Evolutionary conservation across 139 green algal genomes (phyloP).

Genomic region (Micractinium sp.): DNA sequence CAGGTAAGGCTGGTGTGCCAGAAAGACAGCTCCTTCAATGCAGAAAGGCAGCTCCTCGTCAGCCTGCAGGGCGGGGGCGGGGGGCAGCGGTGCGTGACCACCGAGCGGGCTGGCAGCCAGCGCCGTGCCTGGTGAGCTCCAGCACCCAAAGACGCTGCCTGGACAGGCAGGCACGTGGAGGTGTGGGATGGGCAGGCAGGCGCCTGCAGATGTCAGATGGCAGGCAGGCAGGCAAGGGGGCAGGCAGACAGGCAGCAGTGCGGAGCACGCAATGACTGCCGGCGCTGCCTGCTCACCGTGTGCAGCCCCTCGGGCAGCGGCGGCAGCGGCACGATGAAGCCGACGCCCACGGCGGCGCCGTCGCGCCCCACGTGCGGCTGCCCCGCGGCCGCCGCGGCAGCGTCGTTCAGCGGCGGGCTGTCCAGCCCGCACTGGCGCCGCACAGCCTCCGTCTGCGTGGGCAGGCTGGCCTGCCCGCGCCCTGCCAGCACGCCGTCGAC

Average conservation of each 20-base stretch:
- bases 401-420: background rate
- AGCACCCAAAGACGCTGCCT: no score
- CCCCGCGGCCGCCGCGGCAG: slow-evolving; percentile 9
- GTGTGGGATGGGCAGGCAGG: background rate
- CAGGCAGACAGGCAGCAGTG: background rate
- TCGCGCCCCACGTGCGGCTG: slow-evolving; percentile 22
- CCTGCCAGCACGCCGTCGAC: slow-evolving; percentile 55
- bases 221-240: background rate
- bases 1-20: no score
- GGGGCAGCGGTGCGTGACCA: no score
- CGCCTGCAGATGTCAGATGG: background rate
- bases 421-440: slow-evolving; percentile 50
- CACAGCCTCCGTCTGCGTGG: slow-evolving; percentile 40
- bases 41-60: no score
- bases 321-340: slow-evolving; percentile 54
- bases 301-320: slow-evolving; percentile 47
- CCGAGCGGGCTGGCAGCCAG: no score
- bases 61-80: no score
- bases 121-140: no score
- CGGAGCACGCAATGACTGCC: background rate
- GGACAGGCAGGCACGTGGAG: no score
- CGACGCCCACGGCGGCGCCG: slow-evolving; percentile 24
- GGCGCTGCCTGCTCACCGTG: slow-evolving; percentile 25
- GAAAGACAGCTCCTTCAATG: no score
- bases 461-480: slow-evolving; percentile 10